Percentiles rank a stretch among this genome's conserved stretches.
Evolutionary conservation across 805 yeast species (phyloP).

Genomic region (Candida schatavii): DNA sequence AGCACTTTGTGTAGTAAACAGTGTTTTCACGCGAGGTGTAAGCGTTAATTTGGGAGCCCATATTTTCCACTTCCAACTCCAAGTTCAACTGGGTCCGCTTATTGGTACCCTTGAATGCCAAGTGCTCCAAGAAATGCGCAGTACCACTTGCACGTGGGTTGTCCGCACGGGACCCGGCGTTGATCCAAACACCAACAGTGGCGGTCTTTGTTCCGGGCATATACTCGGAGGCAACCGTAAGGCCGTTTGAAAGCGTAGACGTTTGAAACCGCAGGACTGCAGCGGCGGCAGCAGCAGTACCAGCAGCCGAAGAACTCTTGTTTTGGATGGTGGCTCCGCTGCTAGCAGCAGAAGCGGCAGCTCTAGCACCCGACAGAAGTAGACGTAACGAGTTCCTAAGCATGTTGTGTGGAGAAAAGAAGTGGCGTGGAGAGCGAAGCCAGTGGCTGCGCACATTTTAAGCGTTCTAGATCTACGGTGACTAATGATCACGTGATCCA

Average conservation of each 20-base stretch:
- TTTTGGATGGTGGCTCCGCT: conserved; percentile 1
- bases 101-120: conserved; percentile 93
- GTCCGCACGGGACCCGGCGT: conserved; percentile 98
- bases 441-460: too few relatives aligned
- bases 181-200: conserved; percentile 97
- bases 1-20: conserved; percentile 90
- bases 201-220: conserved; percentile 90
- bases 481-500: too few relatives aligned
- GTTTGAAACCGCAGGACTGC: conserved; percentile 42
- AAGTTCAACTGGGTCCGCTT: conserved; percentile 75
- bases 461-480: too few relatives aligned
- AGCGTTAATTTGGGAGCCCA: conserved; percentile 98
- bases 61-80: conserved; percentile 91
- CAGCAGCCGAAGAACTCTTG: conserved; percentile 5
- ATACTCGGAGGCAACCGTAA: conserved; percentile 88
- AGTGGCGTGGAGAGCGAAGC: too few relatives aligned
- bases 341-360: too few relatives aligned
- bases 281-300: conserved; percentile 8
- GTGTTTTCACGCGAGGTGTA: conserved; percentile 97
- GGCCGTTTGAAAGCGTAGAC: conserved; percentile 81
- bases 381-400: neutral
- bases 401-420: neutral
- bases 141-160: conserved; percentile 83
- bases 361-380: too few relatives aligned
- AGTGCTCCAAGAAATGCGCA: conserved; percentile 95